Conservation (phyloP, 2,329 filamentous ascomycete species). For the Rhynchosporium secalis region DNA sequence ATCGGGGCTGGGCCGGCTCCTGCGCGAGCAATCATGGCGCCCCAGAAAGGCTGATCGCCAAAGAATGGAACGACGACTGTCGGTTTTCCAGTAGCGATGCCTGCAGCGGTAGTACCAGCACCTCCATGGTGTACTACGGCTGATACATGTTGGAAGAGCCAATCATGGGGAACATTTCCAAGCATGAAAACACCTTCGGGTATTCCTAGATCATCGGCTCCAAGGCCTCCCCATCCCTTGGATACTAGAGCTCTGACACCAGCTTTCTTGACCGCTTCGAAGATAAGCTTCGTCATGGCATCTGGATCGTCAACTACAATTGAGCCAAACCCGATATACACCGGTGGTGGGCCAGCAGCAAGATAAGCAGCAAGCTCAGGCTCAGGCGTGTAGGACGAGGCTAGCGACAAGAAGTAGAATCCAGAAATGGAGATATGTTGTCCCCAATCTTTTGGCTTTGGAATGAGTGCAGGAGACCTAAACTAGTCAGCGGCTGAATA, state of each 20-base stretch:
- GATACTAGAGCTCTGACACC: conserved; percentile 80
- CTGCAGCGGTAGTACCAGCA: conserved; percentile 83
- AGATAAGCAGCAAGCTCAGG: conserved; percentile 67
- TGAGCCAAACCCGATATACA: conserved; percentile 82
- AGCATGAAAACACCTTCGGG: conserved; percentile 80
- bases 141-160: conserved; percentile 80
- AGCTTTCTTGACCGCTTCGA: conserved; percentile 65
- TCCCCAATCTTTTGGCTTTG: conserved; percentile 76
- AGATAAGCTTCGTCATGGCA: conserved; percentile 68
- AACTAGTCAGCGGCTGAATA: conserved; percentile 13
- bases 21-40: conserved; percentile 70
- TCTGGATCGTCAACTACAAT: conserved; percentile 79
- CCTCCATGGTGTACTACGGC: conserved; percentile 86
- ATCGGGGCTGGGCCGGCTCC: conserved; percentile 72
- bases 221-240: conserved; percentile 85
- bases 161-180: conserved; percentile 84
- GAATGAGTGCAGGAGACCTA: conserved; percentile 72
- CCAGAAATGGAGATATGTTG: conserved; percentile 70
- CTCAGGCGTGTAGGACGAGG: conserved; percentile 64
- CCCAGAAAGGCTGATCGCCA: conserved; percentile 83
- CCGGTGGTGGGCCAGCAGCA: conserved; percentile 65
- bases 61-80: conserved; percentile 87
- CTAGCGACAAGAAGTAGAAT: conserved; percentile 73
- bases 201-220: conserved; percentile 67
- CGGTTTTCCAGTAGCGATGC: conserved; percentile 76